Percentiles rank a stretch among this genome's conserved stretches.
These are phyloP conservation scores for Blastobotrys petasosporus DNA, from an alignment of 1,139 yeast genomes.

Conservation along the genomic window DNA sequence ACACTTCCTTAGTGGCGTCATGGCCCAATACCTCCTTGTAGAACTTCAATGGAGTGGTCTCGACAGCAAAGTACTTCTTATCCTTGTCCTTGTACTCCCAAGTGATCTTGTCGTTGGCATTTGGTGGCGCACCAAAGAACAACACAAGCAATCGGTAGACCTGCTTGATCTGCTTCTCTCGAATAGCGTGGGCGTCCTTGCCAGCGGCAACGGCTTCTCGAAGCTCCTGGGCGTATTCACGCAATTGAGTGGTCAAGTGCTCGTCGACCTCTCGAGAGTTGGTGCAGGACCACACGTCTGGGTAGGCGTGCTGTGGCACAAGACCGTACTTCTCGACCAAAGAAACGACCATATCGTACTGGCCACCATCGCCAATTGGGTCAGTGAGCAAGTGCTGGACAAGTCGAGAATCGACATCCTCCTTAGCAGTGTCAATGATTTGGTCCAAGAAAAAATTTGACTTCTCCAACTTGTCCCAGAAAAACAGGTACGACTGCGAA, in stretches of 20 bases:
- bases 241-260: constrained; percentile 57
- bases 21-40: constrained; percentile 49
- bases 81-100: constrained; percentile 78
- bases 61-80: constrained; percentile 49
- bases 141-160: constrained; percentile 59
- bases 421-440: constrained; percentile 56
- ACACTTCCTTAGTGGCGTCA: constrained; percentile 51
- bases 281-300: constrained; percentile 65
- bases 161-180: constrained; percentile 50
- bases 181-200: constrained; percentile 33
- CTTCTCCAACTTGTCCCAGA: constrained; percentile 63
- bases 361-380: constrained; percentile 80
- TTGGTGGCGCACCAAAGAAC: constrained; percentile 73
- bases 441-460: constrained; percentile 74
- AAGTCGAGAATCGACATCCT: constrained; percentile 61
- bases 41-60: constrained; percentile 59
- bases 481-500: constrained; percentile 66
- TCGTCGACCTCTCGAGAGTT: constrained; percentile 53
- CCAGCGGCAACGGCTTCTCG: constrained; percentile 41
- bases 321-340: constrained; percentile 70
- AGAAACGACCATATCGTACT: constrained; percentile 75
- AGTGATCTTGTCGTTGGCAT: constrained; percentile 54
- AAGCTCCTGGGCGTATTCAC: constrained; percentile 68
- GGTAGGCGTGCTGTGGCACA: constrained; percentile 65
- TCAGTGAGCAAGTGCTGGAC: constrained; percentile 55